These are phyloP conservation scores for Fusarium graminum DNA, from an alignment of 2,329 filamentous ascomycete genomes.

Conservation along the genomic window DNA sequence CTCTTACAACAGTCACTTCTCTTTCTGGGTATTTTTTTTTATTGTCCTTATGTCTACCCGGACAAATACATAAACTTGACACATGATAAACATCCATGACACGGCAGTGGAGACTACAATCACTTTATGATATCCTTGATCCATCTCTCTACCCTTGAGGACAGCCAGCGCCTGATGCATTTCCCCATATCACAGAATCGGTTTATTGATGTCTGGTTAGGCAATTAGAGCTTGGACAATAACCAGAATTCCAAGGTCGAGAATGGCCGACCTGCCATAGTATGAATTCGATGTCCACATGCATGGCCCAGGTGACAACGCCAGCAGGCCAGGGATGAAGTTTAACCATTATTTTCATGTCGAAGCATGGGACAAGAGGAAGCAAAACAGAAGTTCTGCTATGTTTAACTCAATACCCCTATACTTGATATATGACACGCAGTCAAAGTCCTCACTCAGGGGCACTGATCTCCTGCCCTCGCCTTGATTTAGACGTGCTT, in stretches of 20 bases:
- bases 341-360: not conserved
- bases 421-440: constrained; percentile 17
- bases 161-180: constrained; percentile 11
- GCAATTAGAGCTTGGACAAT: not conserved
- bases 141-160: not conserved
- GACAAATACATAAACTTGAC: constrained; percentile 4
- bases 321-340: not conserved
- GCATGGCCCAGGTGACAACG: constrained; percentile 25
- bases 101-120: constrained; percentile 1
- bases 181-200: constrained; percentile 5
- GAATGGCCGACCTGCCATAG: constrained; percentile 3
- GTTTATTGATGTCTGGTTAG: constrained; percentile 17
- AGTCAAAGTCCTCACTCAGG: not conserved
- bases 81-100: constrained; percentile 1
- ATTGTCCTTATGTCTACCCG: not conserved
- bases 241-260: constrained; percentile 5
- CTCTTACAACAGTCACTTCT: not conserved
- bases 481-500: constrained; percentile 12
- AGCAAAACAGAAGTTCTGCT: not conserved
- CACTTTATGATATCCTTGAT: constrained; percentile 2
- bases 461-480: constrained; percentile 16
- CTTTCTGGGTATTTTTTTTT: constrained; percentile 7
- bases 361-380: constrained; percentile 25
- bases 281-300: constrained; percentile 32
- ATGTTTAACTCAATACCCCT: constrained; percentile 11